Evolutionary conservation across 306 rosid genomes (phyloP).

Genomic region (Echinosophora koreensis): DNA sequence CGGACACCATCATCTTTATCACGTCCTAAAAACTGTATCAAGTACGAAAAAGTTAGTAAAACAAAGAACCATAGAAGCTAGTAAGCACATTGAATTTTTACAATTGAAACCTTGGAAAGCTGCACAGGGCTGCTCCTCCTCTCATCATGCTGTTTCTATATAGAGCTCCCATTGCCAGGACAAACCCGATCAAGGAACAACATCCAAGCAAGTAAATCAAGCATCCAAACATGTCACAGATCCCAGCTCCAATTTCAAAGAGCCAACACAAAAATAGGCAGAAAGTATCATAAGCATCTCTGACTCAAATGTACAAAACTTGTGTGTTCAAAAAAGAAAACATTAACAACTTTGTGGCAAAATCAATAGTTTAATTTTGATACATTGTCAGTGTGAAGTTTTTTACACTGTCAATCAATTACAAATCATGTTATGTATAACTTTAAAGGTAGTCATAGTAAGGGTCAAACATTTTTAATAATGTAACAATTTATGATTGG

Average conservation of each 20-base stretch:
- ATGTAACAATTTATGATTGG: no score
- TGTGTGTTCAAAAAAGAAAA: not conserved
- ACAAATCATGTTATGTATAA: no score
- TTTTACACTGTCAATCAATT: no score
- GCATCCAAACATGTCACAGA: conserved; percentile 79
- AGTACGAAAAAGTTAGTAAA: conserved; percentile 23
- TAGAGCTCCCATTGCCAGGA: conserved; percentile 87
- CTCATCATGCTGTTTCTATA: conserved; percentile 85
- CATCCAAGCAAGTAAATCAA: conserved; percentile 78
- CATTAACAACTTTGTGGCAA: not conserved
- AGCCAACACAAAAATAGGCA: conserved; percentile 84
- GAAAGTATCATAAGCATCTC: conserved; percentile 79
- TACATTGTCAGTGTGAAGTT: no score
- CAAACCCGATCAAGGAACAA: conserved; percentile 77
- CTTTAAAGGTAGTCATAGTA: no score
- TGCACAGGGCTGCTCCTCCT: conserved; percentile 83
- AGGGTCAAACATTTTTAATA: no score
- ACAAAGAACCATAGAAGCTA: not conserved
- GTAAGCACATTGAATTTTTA: conserved; percentile 27
- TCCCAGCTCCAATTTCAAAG: conserved; percentile 99
- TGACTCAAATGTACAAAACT: conserved; percentile 30
- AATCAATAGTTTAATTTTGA: no score
- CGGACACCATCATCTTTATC: conserved; percentile 85
- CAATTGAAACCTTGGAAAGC: conserved; percentile 86
- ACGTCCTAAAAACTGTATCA: conserved; percentile 83